Evolutionary conservation across 208 protist genomes (phyloP).

Genomic region (Leishmania braziliensis): DNA sequence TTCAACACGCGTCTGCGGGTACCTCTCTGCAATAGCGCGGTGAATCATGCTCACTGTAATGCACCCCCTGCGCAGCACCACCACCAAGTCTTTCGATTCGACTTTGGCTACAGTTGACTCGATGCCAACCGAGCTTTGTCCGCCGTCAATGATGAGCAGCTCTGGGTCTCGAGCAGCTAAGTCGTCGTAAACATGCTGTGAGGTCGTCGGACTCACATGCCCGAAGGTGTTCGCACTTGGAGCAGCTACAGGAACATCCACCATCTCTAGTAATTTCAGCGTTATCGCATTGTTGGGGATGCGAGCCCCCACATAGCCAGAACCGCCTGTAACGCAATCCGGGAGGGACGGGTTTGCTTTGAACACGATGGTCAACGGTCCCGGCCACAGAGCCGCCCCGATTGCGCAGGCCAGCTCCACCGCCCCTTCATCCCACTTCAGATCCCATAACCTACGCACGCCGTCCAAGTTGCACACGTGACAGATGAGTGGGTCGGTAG

Average conservation of each 20-base stretch:
- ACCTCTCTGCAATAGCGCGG: constrained; percentile 41
- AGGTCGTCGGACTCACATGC: constrained; percentile 90
- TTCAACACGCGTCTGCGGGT: constrained; percentile 50
- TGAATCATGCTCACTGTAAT: constrained; percentile 76
- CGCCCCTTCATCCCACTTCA: constrained; percentile 37
- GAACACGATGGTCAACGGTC: constrained; percentile 93
- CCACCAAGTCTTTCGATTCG: constrained; percentile 45
- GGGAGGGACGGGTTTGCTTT: constrained; percentile 64
- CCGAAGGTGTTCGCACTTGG: constrained; percentile 95
- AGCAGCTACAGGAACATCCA: constrained; percentile 85
- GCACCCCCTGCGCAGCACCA: constrained; percentile 83
- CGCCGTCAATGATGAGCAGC: constrained; percentile 88
- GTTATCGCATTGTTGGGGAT: constrained; percentile 80
- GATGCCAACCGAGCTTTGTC: constrained; percentile 88
- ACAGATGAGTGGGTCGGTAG: constrained; percentile 96
- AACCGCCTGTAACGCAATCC: constrained; percentile 80
- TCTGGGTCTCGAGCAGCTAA: constrained; percentile 76
- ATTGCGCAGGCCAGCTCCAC: constrained; percentile 62
- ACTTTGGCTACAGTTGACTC: constrained; percentile 94
- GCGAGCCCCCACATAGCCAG: constrained; percentile 88
- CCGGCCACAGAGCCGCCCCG: constrained; percentile 87
- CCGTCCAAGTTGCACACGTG: constrained; percentile 85
- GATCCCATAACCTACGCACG: constrained; percentile 71
- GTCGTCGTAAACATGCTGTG: constrained; percentile 91
- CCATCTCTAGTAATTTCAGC: constrained; percentile 60